Conservation (phyloP, 306 rosid species). For the Vigna hirtella region DNA sequence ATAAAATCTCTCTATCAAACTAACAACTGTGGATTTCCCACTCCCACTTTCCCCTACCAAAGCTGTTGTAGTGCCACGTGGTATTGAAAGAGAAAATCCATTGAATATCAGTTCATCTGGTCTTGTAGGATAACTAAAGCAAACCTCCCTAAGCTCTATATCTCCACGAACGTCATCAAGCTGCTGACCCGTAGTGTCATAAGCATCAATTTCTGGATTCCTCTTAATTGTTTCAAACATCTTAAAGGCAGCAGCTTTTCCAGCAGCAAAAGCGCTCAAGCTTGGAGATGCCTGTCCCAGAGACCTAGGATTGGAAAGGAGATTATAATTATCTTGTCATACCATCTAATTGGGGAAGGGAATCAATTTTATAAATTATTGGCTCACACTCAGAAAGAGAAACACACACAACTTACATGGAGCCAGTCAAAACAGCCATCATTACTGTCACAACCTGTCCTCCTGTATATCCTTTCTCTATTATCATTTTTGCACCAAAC, state of each 20-base stretch:
- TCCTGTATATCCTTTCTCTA: slow-evolving; percentile 70
- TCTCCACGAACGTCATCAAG: slow-evolving; percentile 59
- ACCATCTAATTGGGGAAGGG: background rate
- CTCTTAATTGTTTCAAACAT: slow-evolving; percentile 21
- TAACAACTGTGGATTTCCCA: slow-evolving; percentile 83
- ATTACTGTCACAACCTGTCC: slow-evolving; percentile 68
- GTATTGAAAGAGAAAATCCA: slow-evolving; percentile 60
- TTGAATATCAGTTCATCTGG: slow-evolving; percentile 60
- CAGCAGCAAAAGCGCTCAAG: slow-evolving; percentile 10
- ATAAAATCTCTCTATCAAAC: slow-evolving; percentile 87
- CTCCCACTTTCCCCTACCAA: slow-evolving; percentile 92
- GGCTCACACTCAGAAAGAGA: background rate
- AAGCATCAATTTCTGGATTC: slow-evolving; percentile 62
- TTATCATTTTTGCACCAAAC: slow-evolving; percentile 75
- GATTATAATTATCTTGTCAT: background rate
- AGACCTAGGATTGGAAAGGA: background rate
- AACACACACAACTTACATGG: slow-evolving; percentile 10
- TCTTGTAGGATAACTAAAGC: slow-evolving; percentile 74
- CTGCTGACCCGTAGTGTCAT: slow-evolving; percentile 54
- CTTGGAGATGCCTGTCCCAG: slow-evolving; percentile 5
- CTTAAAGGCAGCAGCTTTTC: slow-evolving; percentile 15
- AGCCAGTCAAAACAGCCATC: slow-evolving; percentile 8
- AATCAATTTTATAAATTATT: slow-evolving; percentile 17
- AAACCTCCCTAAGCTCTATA: slow-evolving; percentile 61
- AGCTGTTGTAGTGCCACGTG: slow-evolving; percentile 68